A percentile compares a stretch with the other conserved stretches of the same genome.
phyloP scores from a whole-genome alignment of 495 filamentous ascomycete species.

The Neurospora terricola region DNA sequence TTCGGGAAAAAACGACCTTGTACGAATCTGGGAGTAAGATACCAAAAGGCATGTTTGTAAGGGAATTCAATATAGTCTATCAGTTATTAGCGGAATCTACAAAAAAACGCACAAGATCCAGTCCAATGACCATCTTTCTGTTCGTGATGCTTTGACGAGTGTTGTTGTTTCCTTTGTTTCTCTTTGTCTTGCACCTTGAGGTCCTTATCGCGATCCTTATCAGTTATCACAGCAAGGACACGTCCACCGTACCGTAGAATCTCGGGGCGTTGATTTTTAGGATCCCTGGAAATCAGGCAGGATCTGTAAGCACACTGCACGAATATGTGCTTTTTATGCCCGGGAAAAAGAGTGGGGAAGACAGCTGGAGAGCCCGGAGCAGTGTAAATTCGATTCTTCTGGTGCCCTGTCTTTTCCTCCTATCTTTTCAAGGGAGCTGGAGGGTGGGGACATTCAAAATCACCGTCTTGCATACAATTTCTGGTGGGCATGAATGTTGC shows the following conservation, averaged over 20 bases:
- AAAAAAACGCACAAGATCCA: background rate
- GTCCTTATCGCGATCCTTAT: background rate
- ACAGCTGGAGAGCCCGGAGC: no score
- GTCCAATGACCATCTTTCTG: background rate
- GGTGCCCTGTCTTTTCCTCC: no score
- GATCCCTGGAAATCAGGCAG: no score
- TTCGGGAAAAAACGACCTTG: constrained; percentile 6
- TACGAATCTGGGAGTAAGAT: constrained; percentile 18
- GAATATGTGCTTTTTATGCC: no score
- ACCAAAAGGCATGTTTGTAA: constrained; percentile 10
- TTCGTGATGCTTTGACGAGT: background rate
- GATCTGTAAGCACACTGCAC: no score
- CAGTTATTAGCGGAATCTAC: background rate
- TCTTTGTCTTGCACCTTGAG: background rate
- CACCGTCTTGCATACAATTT: no score
- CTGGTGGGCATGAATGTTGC: no score
- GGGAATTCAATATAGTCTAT: background rate
- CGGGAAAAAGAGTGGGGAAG: no score
- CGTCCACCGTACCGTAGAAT: background rate
- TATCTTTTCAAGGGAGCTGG: no score
- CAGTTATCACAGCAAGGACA: background rate
- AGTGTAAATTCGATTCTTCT: no score
- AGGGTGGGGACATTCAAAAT: no score
- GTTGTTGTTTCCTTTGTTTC: background rate
- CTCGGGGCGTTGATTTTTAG: no score